phyloP scores from a whole-genome alignment of 371 early-diverging fungal genomes.

The Rhizopus arrhizus region DNA sequence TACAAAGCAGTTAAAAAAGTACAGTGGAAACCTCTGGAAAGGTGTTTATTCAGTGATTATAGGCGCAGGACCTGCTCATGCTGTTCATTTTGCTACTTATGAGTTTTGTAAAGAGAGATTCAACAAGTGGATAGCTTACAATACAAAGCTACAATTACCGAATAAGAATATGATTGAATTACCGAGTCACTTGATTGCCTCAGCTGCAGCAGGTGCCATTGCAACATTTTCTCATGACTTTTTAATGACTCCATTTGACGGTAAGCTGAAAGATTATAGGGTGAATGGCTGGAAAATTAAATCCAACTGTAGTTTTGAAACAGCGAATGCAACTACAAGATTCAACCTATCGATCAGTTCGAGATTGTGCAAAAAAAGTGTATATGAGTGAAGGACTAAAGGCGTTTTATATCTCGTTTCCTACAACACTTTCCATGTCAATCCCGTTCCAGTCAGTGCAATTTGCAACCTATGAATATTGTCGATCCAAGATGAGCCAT shows the following conservation, averaged over 20 bases:
- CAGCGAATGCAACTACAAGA: slow-evolving; percentile 94
- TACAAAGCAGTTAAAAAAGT: slow-evolving; percentile 4
- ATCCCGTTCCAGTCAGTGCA: slow-evolving; percentile 94
- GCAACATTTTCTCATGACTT: slow-evolving; percentile 89
- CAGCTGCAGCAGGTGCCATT: slow-evolving; percentile 83
- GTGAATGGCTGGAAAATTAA: background rate
- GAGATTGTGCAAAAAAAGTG: slow-evolving; percentile 73
- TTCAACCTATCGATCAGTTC: slow-evolving; percentile 64
- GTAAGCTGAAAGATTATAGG: slow-evolving; percentile 32
- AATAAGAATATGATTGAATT: slow-evolving; percentile 18
- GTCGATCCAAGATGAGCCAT: slow-evolving; percentile 74
- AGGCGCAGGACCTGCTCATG: slow-evolving; percentile 96
- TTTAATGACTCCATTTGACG: slow-evolving; percentile 94
- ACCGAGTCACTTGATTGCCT: slow-evolving; percentile 66
- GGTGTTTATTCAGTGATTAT: slow-evolving; percentile 89
- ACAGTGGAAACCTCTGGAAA: slow-evolving; percentile 73
- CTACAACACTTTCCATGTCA: slow-evolving; percentile 90
- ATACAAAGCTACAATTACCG: slow-evolving; percentile 29
- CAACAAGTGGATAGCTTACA: slow-evolving; percentile 10
- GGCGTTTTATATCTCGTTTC: slow-evolving; percentile 93
- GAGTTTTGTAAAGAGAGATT: slow-evolving; percentile 83
- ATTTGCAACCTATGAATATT: slow-evolving; percentile 89
- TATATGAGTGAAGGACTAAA: slow-evolving; percentile 75
- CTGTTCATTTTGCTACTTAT: slow-evolving; percentile 93
- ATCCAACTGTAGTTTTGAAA: slow-evolving; percentile 74